Percentiles rank a stretch among this genome's conserved stretches.
Evolutionary conservation across 2,329 filamentous ascomycete species (phyloP).

Genomic region (Fusarium armeniacum): DNA sequence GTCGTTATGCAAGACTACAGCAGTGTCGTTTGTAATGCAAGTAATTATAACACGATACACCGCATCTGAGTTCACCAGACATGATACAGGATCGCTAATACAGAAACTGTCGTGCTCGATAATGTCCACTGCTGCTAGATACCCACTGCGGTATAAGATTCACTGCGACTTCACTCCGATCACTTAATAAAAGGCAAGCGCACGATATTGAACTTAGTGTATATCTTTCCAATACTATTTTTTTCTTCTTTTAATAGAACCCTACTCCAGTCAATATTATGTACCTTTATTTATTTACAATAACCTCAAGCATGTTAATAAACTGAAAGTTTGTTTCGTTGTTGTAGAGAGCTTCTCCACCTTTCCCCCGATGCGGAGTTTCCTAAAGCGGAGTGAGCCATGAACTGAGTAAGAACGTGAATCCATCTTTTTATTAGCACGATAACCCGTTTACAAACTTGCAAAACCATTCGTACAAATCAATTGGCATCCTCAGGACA

Average conservation of each 20-base stretch:
- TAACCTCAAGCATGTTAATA: not conserved
- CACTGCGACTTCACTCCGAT: not conserved
- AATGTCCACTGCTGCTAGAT: not conserved
- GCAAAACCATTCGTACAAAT: conserved; percentile 1
- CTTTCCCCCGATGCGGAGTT: conserved; percentile 46
- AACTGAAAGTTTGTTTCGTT: not conserved
- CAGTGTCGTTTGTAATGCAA: not conserved
- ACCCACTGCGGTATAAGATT: not conserved
- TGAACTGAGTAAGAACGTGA: conserved; percentile 9
- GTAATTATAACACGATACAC: not conserved
- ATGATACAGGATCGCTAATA: not conserved
- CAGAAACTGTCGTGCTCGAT: no score
- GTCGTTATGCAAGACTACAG: not conserved
- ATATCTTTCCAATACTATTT: no score
- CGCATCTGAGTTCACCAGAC: not conserved
- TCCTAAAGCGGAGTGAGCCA: conserved; percentile 39
- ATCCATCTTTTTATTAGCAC: conserved; percentile 20
- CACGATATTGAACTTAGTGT: no score
- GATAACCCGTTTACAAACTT: conserved; percentile 6
- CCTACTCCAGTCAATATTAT: not conserved
- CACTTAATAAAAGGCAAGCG: no score
- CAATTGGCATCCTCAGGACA: not conserved
- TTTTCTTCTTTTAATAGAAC: no score
- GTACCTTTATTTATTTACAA: not conserved
- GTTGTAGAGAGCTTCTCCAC: conserved; percentile 18